Percentiles rank a stretch among this genome's conserved stretches.
Evolutionary conservation across 148 eudicot genomes (phyloP).

Genomic region (Rheum nobile): DNA sequence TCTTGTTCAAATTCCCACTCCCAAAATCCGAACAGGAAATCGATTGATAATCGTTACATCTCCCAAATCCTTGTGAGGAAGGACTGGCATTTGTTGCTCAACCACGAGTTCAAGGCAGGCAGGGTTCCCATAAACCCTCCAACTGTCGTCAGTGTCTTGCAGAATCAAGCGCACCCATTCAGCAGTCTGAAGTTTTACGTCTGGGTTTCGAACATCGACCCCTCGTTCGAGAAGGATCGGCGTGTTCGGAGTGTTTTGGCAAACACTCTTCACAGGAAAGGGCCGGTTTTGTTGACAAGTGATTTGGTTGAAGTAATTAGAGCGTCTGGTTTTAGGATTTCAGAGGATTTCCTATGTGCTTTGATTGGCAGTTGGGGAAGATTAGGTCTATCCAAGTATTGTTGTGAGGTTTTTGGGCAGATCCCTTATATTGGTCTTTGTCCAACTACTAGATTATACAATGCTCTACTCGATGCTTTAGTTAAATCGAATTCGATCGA

Average conservation of each 20-base stretch:
- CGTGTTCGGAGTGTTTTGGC: conserved; percentile 39
- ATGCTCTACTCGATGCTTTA: conserved; percentile 89
- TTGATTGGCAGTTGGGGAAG: conserved; percentile 92
- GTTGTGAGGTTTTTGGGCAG: conserved; percentile 78
- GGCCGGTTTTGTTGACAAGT: conserved; percentile 58
- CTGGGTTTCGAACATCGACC: conserved; percentile 53
- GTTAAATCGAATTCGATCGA: conserved; percentile 85
- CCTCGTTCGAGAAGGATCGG: conserved; percentile 39
- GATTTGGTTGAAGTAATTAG: conserved; percentile 53
- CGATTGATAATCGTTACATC: conserved; percentile 46
- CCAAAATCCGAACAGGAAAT: neutral
- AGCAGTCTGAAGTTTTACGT: conserved; percentile 46
- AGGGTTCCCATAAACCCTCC: conserved; percentile 39
- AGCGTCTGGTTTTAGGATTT: conserved; percentile 43
- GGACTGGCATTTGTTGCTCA: conserved; percentile 78
- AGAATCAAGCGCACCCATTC: conserved; percentile 65
- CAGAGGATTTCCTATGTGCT: conserved; percentile 62
- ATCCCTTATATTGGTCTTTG: conserved; percentile 60
- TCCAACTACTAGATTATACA: conserved; percentile 81
- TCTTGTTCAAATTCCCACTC: neutral
- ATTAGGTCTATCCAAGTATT: conserved; percentile 85
- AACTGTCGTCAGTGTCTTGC: conserved; percentile 53
- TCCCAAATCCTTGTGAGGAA: conserved; percentile 47
- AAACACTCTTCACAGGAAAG: conserved; percentile 50
- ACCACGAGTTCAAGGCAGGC: conserved; percentile 56